Conservation (phyloP, 169 alveolate genomes). For the Plasmodium fragile region DNA sequence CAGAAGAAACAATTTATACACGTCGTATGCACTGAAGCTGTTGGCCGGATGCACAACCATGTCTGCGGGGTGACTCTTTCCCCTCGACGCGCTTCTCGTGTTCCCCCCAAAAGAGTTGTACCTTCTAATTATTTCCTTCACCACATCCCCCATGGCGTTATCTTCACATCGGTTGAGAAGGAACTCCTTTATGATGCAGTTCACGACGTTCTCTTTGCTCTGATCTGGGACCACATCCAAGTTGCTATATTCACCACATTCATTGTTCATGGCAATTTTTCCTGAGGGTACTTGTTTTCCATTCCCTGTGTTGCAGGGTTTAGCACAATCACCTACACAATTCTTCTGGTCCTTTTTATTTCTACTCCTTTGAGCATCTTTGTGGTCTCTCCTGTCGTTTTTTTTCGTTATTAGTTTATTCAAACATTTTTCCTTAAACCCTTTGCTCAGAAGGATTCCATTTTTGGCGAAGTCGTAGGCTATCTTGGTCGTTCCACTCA, state of each 20-base stretch:
- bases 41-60: not conserved
- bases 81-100: not conserved
- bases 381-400: not conserved
- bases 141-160: not conserved
- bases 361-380: not conserved
- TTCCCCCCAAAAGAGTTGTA: not conserved
- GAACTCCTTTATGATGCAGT: not conserved
- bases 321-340: not conserved
- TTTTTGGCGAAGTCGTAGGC: not conserved
- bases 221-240: not conserved
- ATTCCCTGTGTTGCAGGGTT: not conserved
- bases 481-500: not conserved
- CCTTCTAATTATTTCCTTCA: not conserved
- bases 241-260: not conserved
- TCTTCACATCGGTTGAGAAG: not conserved
- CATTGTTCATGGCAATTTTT: not conserved
- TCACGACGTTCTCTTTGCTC: not conserved
- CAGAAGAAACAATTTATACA: slow-evolving; percentile 32
- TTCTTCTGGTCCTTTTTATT: not conserved
- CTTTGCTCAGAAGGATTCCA: not conserved
- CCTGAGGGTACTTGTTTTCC: not conserved
- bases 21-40: slow-evolving; percentile 36
- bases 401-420: not conserved
- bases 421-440: not conserved
- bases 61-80: not conserved